Evolutionary conservation across 2,329 filamentous ascomycete species (phyloP).

Genomic region (Botrytis pseudocinerea): DNA sequence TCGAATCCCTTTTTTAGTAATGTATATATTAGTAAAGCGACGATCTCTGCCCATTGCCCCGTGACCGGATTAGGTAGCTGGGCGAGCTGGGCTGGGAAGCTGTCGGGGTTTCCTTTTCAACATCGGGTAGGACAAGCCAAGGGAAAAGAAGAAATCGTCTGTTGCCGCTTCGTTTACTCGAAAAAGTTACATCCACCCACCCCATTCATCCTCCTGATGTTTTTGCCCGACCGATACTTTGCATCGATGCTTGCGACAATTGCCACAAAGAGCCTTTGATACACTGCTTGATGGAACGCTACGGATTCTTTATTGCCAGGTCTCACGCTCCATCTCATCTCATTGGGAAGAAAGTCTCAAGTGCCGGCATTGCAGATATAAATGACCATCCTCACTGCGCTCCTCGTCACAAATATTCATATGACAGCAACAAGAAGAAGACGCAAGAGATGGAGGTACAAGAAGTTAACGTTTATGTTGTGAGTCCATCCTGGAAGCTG

Average conservation of each 20-base stretch:
- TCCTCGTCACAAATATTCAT: not conserved
- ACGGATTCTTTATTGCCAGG: not conserved
- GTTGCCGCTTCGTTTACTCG: not conserved
- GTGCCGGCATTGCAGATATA: constrained; percentile 19
- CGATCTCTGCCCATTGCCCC: not conserved
- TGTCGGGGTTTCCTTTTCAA: not conserved
- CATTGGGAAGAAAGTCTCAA: not conserved
- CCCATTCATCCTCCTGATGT: not conserved
- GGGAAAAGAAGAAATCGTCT: not conserved
- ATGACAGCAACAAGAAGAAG: not conserved
- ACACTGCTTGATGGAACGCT: not conserved
- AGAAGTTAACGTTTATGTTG: constrained; percentile 3
- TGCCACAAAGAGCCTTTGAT: not conserved
- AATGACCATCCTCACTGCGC: not conserved
- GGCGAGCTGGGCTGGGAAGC: not conserved
- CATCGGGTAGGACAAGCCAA: not conserved
- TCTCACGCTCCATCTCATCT: not conserved
- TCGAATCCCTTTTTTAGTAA: not conserved
- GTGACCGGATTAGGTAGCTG: not conserved
- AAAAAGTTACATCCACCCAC: not conserved
- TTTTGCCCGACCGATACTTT: not conserved
- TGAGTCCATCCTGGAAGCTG: not conserved
- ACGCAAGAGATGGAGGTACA: not conserved
- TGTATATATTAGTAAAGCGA: not conserved
- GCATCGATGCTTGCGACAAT: not conserved